Evolutionary conservation across 257 asterid genomes (phyloP), one percentile per base, ranked within the genome.

Genomic region (Forsythia viridissima): DNA sequence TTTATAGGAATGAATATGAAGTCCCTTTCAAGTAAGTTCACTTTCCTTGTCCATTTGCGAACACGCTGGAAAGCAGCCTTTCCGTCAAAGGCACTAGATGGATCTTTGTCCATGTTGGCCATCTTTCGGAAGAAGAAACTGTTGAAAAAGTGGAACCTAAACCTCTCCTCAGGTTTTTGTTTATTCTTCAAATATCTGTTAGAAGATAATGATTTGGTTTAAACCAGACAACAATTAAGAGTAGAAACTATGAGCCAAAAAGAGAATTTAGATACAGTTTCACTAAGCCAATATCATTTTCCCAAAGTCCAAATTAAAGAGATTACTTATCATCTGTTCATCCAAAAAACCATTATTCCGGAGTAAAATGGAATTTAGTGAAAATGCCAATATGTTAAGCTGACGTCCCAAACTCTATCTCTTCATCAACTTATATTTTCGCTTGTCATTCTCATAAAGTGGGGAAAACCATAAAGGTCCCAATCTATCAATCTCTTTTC

Each of bases 31-130:
- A 91, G 91, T 71, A 95, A 88, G 86, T 93, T 89, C 75, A 95
- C 86, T 88, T 93, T 95, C 85, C 97, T 93, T 67, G 99, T 95
- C 99, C 99, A 95, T 85, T 93, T 94, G 79, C 97, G 96, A 82
- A 94, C 99, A 80, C 97, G 99, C 74, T 81, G 89, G 85, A 94
- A 94, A 82, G 98, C 95, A 80, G 98, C 94, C 76, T 84, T 90
- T 77, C 97, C 97, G 74, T 93, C 98, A 82, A 89, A 88, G 79
- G 93, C 91, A 83, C 92, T 90, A 72, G 95, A 85, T 73, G 99
- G 97, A 87, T 95, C 94, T 86, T 90, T 95, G 81, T 90, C 97
- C 93, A 95, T 82, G 88, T 95, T 96, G 63, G 97, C 96, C 89
- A 93, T 90, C 86, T 93, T 93, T 69, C 97, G 93, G 76, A 93